Base-by-base conservation (phyloP, 345 rosid species). In the Brassica napus region DNA sequence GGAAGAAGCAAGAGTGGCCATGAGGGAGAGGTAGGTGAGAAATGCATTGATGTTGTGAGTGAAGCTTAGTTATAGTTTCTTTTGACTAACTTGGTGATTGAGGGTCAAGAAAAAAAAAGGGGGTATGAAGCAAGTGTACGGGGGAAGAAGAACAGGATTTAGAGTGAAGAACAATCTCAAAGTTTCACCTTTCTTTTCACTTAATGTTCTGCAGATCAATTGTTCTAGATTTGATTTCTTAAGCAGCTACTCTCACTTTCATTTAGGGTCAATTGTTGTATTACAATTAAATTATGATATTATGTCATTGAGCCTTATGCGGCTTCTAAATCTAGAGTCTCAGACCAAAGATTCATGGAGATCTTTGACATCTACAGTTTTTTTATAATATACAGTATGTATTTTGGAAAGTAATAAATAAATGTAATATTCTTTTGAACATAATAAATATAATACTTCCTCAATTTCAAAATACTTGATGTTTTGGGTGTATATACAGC, bases 21-120 rank as follows among this genome's bases (percentile, higher is more conserved):
- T 47, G 74, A 73, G 28, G 82, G 75, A 63, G 81, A 70, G 44
- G 65, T 4, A 6, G 7, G 35, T 74, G 78, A 73, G 68, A 39
- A 69, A 30, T 74, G 32, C 30, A n/a, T 62, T 39, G 76, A 24
- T 39, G 72, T 54, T 80, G 75, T 47, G 57, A 70, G 73, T 3
- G 6, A 30, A 26, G 39, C 24, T 4, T 78, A 80, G 76, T 52
- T 49, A 57, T 80, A 80, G 79, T 64, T 60, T 75, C 30, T 78
- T 64, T 80, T 75, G 55, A 80, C 83, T 74, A 75, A 80, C 79
- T 68, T 74, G 79, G 75, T 61, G 83, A 79, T 79, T 35, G 58
- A 57, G 8, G 21, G 21, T 18, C 21, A 18, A 18, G 21, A 18
- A 18, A 18, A 18, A 18, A 18, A 60, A 35, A 79, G n/a, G n/a